Base-by-base conservation (phyloP, 495 filamentous ascomycete genomes). In the Aspergillus sclerotiicarbonarius region DNA sequence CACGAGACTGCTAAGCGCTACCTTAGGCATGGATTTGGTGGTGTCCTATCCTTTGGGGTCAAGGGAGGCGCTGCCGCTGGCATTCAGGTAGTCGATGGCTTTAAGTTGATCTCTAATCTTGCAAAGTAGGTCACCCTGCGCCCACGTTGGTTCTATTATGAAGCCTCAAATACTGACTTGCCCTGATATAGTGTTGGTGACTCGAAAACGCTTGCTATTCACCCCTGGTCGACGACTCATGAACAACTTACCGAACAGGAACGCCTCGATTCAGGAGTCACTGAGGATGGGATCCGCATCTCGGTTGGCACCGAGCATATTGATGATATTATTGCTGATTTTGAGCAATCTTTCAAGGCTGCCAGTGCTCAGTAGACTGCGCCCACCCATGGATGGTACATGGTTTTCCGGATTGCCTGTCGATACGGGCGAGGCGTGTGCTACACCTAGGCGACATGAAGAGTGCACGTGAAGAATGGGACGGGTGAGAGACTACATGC, bases 231-330 rank as follows among this genome's bases (percentile, higher is more conserved):
- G 6, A 98, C 94, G 16, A 98, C 94, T 9, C 94, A 98, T 72
- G 91, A 97, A 78, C 94, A 98, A 75, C 81, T 98, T 32, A 83
- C 78, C 15, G 90, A 95, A 12, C 81, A 91, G 70, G 94, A 98
- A 80, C 87, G 85, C 70, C 66, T 81, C 19, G 85, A 81, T 65
- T 92, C 89, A 13, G 94, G 94, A 55, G 91, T 93, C 6, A 92
- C 90, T 3, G 90, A 92, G 76, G 94, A 98, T 71, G 83, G 89
- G 12, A 96, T 98, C 75, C 89, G 94, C 57, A 95, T 98, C 68
- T 98, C 95, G 0, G 92, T 98, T 60, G 94, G 94, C 47, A 96
- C 88, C 0, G 94, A 98, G 78, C 91, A 98, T 72, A 96, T 98
- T 65, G 92, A 97, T 76, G 94, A 98, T 68, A 98, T 98, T 64